Conservation (phyloP, 202 grass and related monocot species). For the Bolboschoenoplectus hybrid region DNA sequence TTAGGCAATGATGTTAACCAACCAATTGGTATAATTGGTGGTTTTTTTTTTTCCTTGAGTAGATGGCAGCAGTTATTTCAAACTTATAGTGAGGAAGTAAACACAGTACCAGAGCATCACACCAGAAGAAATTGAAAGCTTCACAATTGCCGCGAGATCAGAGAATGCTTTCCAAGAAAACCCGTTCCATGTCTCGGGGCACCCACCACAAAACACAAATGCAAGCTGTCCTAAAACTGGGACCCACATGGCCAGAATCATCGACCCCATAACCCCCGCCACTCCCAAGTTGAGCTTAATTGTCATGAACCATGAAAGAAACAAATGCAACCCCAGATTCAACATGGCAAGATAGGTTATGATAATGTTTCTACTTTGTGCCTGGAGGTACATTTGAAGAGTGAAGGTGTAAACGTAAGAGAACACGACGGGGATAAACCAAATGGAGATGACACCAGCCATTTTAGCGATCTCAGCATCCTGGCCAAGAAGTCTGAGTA, state of each 20-base stretch:
- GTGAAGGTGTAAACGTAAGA: constrained; percentile 58
- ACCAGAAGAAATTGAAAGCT: constrained; percentile 74
- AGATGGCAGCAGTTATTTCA: neutral
- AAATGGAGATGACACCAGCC: constrained; percentile 55
- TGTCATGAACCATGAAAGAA: constrained; percentile 51
- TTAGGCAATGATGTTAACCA: neutral
- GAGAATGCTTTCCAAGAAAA: constrained; percentile 50
- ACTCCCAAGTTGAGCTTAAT: constrained; percentile 49
- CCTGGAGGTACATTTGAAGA: constrained; percentile 83
- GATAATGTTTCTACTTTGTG: constrained; percentile 74
- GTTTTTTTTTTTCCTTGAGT: neutral
- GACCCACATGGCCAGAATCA: constrained; percentile 66
- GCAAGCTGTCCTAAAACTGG: constrained; percentile 57
- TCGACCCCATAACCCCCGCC: constrained; percentile 57
- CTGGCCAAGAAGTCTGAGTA: constrained; percentile 60
- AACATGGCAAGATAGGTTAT: constrained; percentile 64
- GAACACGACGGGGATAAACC: constrained; percentile 76
- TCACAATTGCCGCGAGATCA: constrained; percentile 57
- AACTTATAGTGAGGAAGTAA: neutral
- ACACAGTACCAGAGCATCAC: constrained; percentile 75
- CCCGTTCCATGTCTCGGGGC: constrained; percentile 70
- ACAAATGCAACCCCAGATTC: constrained; percentile 50
- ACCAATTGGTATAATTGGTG: neutral
- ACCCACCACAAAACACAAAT: constrained; percentile 66
- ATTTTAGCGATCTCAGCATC: constrained; percentile 49